phyloP scores from a whole-genome alignment of 2,329 filamentous ascomycete genomes.

The Colletotrichum sp. region DNA sequence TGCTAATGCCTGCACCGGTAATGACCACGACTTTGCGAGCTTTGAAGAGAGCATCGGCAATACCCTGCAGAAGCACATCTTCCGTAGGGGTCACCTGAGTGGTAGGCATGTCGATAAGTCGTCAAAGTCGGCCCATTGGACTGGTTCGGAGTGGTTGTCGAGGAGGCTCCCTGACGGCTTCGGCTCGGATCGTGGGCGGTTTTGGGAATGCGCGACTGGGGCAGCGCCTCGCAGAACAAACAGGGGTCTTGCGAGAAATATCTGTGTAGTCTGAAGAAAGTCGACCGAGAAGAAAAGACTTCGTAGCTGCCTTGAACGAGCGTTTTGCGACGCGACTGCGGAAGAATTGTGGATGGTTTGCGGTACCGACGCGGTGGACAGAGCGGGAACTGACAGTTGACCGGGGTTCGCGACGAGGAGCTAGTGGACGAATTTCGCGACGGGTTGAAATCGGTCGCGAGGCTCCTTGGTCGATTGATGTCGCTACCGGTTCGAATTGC shows the following conservation, averaged over 20 bases:
- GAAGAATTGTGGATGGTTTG: background rate
- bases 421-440: background rate
- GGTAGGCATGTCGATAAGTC: conserved; percentile 57
- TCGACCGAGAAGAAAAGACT: background rate
- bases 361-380: conserved; percentile 10
- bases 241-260: background rate
- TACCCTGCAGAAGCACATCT: conserved; percentile 62
- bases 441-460: background rate
- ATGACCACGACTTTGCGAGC: conserved; percentile 74
- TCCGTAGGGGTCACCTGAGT: conserved; percentile 58
- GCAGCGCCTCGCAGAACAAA: background rate
- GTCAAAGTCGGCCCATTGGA: conserved; percentile 18
- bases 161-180: background rate
- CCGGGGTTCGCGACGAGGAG: conserved; percentile 9
- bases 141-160: background rate
- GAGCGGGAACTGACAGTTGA: background rate
- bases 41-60: conserved; percentile 69
- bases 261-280: background rate
- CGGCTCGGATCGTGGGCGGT: background rate
- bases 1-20: conserved; percentile 77
- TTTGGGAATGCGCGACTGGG: background rate
- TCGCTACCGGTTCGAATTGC: background rate
- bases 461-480: background rate
- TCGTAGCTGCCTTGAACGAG: background rate
- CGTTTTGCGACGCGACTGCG: background rate